phyloP scores from a whole-genome alignment of 164 flowering plant species.

The Stephania cephalantha region DNA sequence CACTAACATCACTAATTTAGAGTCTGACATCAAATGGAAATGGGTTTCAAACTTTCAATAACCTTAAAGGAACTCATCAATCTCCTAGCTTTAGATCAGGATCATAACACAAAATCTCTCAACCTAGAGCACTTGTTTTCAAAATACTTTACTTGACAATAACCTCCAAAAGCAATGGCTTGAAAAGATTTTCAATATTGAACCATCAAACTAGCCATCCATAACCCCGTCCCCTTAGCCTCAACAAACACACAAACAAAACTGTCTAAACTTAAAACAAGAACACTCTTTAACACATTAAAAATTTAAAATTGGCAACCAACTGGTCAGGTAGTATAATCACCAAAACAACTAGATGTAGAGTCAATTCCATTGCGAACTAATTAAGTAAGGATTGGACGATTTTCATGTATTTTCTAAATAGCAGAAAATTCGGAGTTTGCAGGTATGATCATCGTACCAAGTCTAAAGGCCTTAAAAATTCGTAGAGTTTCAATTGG shows the following conservation, averaged over 20 bases:
- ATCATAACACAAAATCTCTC: no score
- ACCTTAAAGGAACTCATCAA: not conserved
- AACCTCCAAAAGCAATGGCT: no score
- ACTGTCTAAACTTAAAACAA: not conserved
- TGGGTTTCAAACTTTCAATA: not conserved
- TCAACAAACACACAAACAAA: no score
- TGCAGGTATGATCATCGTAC: not conserved
- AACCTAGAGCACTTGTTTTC: no score
- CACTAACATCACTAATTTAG: no score
- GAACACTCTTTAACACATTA: not conserved
- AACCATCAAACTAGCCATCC: no score
- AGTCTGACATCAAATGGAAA: not conserved
- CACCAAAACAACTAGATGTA: not conserved
- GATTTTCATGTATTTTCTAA: not conserved
- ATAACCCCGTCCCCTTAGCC: no score
- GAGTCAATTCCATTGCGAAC: not conserved
- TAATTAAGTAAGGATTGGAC: not conserved
- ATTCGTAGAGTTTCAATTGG: not conserved
- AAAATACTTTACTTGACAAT: no score
- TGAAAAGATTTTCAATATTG: no score
- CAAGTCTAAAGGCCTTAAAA: not conserved
- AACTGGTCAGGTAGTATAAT: not conserved
- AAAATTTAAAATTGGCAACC: not conserved
- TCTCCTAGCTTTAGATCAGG: not conserved
- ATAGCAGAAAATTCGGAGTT: not conserved